Percentiles rank a stretch among this genome's conserved stretches.
phyloP scores from a whole-genome alignment of 805 yeast genomes.

The Nakazawaea ambrosiae region DNA sequence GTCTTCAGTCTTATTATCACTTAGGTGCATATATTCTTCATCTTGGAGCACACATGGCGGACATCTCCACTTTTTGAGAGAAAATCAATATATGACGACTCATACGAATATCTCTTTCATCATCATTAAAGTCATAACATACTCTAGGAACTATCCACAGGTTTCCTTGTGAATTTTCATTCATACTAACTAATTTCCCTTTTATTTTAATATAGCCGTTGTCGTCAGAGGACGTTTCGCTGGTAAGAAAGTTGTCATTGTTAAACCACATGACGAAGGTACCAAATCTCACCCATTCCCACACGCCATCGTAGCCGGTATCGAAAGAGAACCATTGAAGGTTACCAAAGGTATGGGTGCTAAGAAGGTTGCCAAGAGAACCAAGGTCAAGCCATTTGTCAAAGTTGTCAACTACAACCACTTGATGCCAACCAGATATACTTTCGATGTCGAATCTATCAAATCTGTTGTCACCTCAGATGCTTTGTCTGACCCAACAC shows the following conservation, averaged over 20 bases:
- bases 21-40: no score
- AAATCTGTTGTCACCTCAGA: constrained; percentile 88
- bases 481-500: constrained; percentile 95
- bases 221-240: constrained; percentile 99
- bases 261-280: constrained; percentile 98
- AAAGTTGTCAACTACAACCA: constrained; percentile 99
- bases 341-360: constrained; percentile 92
- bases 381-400: constrained; percentile 98
- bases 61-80: no score
- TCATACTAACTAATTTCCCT: no score
- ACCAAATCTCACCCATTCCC: constrained; percentile 98
- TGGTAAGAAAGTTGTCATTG: constrained; percentile 99
- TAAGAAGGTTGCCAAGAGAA: constrained; percentile 95
- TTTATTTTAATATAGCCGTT: constrained; percentile 84
- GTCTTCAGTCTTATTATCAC: no score
- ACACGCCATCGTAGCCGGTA: constrained; percentile 99
- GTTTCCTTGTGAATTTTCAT: no score
- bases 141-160: no score
- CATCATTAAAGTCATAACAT: no score
- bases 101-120: no score
- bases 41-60: no score
- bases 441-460: constrained; percentile 93
- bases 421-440: constrained; percentile 99
- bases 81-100: no score
- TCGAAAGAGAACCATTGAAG: constrained; percentile 97